Evolutionary conservation across 345 rosid species (phyloP).

Genomic region (Pugionium dolabratum): DNA sequence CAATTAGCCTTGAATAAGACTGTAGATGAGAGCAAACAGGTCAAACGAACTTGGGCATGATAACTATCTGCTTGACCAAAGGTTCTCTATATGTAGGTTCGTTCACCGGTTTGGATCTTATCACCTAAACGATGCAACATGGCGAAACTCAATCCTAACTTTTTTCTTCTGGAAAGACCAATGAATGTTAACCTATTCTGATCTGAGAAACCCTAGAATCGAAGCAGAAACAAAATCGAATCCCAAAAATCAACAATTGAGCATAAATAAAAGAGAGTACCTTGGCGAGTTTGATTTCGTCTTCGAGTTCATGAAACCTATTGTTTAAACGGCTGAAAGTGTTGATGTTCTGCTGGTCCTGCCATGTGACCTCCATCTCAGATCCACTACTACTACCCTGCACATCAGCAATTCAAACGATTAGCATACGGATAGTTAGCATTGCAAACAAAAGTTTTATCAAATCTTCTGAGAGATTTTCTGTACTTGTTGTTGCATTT

Average conservation of each 20-base stretch:
- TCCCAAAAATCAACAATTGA: too few species aligned
- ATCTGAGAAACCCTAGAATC: slow-evolving; percentile 26
- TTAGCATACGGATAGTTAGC: not conserved
- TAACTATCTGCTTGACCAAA: too few species aligned
- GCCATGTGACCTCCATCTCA: slow-evolving; percentile 90
- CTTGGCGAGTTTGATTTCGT: slow-evolving; percentile 83
- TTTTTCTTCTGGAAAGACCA: too few species aligned
- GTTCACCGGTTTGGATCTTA: not conserved
- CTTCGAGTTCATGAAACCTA: slow-evolving; percentile 79
- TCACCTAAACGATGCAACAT: not conserved
- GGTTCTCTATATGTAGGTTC: not conserved
- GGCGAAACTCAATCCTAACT: too few species aligned
- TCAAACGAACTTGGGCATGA: not conserved
- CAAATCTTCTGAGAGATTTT: too few species aligned
- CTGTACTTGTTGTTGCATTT: too few species aligned
- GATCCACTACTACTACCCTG: slow-evolving; percentile 71
- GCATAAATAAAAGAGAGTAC: slow-evolving; percentile 31
- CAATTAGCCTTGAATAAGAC: not conserved
- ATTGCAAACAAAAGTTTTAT: too few species aligned
- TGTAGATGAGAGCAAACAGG: not conserved
- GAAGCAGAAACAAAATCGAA: not conserved
- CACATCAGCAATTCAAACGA: slow-evolving; percentile 21
- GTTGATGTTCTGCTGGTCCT: slow-evolving; percentile 94
- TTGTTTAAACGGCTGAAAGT: slow-evolving; percentile 81
- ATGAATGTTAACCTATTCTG: not conserved